Evolutionary conservation across 345 rosid genomes (phyloP), one percentile per base, ranked within the genome.

Genomic region (Linum usitatissimum): DNA sequence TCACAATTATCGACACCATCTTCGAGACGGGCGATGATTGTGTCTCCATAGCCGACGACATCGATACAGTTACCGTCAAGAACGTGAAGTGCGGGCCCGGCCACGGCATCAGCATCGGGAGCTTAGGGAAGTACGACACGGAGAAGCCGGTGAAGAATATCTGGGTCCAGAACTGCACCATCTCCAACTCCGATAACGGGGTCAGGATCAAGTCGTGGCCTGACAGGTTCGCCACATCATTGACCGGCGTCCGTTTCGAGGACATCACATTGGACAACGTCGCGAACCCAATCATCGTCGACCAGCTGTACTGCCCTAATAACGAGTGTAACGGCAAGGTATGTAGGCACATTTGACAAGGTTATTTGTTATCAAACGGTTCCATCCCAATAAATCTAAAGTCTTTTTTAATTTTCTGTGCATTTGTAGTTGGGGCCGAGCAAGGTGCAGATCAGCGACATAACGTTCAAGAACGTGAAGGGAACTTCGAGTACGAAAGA

Each of bases 131-230:
- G 51, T 45, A 45, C 51, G 51, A 10, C 3, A 5, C 51, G 2
- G 51, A 45, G 51, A 45, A 10, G 17, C 51, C 51, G 14, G 15
- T 45, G 15, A 45, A 10, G 51, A 10, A 10, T 10, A 45, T 45
- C 13, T 10, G 15, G 15, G 17, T 9, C 28, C 10, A 18, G 23
- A 55, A 55, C 30, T 28, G 23, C 59, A 55, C 23, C 10, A 28
- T 18, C 4, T 9, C 30, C 14, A 13, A 18, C 18, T 63, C 66
- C 6, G 66, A 63, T 15, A 63, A 63, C 51, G 66, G 66, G n/a
- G 18, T 63, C 23, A 53, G 66, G 17, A 53, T 63, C 53, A 63
- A 63, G 34, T 21, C 66, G 19, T 63, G 66, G 66, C 66, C 66
- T 10, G 66, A 34, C 53, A 28, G 51, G 45, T 5, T 17, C n/a